A percentile compares a stretch with the other conserved stretches of the same genome.
These are phyloP conservation scores for Mediolabrus comicus DNA, from an alignment of 108 stramenopile genomes.

Conservation along the genomic window DNA sequence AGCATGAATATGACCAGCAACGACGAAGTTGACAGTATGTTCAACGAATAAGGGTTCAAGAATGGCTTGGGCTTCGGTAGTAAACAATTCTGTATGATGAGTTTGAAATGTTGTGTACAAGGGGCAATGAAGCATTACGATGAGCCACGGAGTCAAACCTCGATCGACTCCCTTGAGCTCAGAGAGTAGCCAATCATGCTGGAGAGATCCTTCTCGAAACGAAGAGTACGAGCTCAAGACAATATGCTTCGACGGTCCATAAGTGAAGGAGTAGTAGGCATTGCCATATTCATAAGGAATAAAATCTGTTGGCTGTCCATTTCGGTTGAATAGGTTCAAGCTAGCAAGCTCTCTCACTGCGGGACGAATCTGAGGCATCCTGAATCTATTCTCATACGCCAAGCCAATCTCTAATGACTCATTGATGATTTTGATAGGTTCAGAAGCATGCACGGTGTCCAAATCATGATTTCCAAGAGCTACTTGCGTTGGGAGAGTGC, in stretches of 20 bases:
- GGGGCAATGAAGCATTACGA: slow-evolving; percentile 79
- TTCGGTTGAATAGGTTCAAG: slow-evolving; percentile 40
- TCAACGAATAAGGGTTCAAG: slow-evolving; percentile 83
- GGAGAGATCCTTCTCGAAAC: slow-evolving; percentile 55
- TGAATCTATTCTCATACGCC: slow-evolving; percentile 75
- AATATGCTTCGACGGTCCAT: slow-evolving; percentile 71
- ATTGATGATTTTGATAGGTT: slow-evolving; percentile 6
- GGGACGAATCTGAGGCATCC: slow-evolving; percentile 74
- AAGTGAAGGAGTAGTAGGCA: slow-evolving; percentile 73
- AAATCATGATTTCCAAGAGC: slow-evolving; percentile 87
- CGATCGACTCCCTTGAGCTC: slow-evolving; percentile 74
- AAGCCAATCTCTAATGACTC: slow-evolving; percentile 55
- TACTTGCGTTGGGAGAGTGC: slow-evolving; percentile 57
- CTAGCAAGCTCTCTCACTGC: slow-evolving; percentile 45
- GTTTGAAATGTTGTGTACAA: slow-evolving; percentile 77
- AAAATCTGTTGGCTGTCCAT: slow-evolving; percentile 58
- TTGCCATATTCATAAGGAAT: slow-evolving; percentile 82
- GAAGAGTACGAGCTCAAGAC: slow-evolving; percentile 72
- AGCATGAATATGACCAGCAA: slow-evolving; percentile 52
- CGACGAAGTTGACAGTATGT: slow-evolving; percentile 49
- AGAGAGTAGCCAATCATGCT: slow-evolving; percentile 70
- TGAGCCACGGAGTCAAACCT: slow-evolving; percentile 75
- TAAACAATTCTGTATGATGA: slow-evolving; percentile 66
- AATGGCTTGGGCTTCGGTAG: slow-evolving; percentile 57
- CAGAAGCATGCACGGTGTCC: slow-evolving; percentile 30